A percentile compares a stretch with the other conserved stretches of the same genome.
phyloP scores from a whole-genome alignment of 306 rosid genomes.

The Casuarina cunninghamiana region DNA sequence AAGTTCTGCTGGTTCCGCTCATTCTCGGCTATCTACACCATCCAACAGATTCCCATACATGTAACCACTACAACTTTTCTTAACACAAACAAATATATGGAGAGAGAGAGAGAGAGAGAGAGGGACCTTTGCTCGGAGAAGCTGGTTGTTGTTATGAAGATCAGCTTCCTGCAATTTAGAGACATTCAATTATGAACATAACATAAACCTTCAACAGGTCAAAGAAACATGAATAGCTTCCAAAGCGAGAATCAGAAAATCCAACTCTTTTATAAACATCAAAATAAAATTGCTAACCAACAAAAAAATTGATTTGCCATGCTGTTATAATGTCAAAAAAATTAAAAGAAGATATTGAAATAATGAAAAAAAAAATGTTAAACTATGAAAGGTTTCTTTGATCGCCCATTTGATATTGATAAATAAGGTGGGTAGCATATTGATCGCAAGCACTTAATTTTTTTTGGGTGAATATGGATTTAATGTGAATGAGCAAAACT shows the following conservation, averaged over 20 bases:
- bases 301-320: neutral
- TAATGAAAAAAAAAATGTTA: neutral
- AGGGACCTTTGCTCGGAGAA: conserved; percentile 78
- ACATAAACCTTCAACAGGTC: neutral
- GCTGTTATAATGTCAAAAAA: no score
- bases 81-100: neutral
- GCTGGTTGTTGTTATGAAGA: conserved; percentile 81
- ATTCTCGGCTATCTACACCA: conserved; percentile 72
- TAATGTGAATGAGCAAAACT: no score
- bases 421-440: no score
- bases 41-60: neutral
- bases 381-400: neutral
- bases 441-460: no score
- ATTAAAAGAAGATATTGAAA: neutral
- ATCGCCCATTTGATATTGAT: no score
- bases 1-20: conserved; percentile 66
- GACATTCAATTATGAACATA: neutral
- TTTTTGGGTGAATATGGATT: no score
- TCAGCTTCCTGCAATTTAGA: conserved; percentile 72
- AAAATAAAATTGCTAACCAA: neutral
- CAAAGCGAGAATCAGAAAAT: neutral
- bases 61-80: neutral
- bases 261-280: neutral
- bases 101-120: neutral
- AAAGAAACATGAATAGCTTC: neutral